A percentile compares a stretch with the other conserved stretches of the same genome.
Conservation (phyloP, 2,329 filamentous ascomycete species). For the Fusarium mangiferae region DNA sequence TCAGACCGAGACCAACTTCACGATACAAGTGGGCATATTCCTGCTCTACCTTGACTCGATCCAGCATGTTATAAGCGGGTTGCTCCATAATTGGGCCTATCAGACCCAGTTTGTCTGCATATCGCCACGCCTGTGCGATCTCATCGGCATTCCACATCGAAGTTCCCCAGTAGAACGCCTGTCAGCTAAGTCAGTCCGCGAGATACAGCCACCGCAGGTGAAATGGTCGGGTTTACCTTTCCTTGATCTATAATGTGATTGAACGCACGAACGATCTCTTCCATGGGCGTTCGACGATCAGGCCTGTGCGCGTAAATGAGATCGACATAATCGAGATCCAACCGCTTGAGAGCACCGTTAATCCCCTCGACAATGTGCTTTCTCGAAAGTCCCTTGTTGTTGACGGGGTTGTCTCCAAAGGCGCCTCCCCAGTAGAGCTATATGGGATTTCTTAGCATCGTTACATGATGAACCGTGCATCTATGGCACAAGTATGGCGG, state of each 20-base stretch:
- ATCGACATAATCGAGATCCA: conserved; percentile 71
- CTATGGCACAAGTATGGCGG: background rate
- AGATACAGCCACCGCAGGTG: background rate
- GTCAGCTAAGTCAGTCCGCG: background rate
- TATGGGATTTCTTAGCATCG: background rate
- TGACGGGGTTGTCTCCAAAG: conserved; percentile 70
- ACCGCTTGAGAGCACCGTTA: conserved; percentile 66
- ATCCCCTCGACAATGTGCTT: conserved; percentile 78
- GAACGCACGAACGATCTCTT: conserved; percentile 76
- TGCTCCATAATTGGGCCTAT: conserved; percentile 75
- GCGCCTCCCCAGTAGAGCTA: conserved; percentile 73
- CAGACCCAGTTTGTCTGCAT: conserved; percentile 68
- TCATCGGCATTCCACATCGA: conserved; percentile 75
- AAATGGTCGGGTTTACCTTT: conserved; percentile 40
- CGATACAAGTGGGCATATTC: conserved; percentile 71
- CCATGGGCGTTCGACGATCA: conserved; percentile 74
- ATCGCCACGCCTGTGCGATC: conserved; percentile 70
- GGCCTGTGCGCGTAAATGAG: conserved; percentile 76
- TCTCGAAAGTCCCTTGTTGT: conserved; percentile 73
- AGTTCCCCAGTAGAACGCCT: conserved; percentile 77
- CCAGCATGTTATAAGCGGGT: conserved; percentile 73
- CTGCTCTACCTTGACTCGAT: conserved; percentile 69
- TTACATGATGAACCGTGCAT: background rate
- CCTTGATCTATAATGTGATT: conserved; percentile 75
- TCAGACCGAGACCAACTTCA: conserved; percentile 69